phyloP scores from a whole-genome alignment of 1,284 basidiomycete genomes.

The Pterula multifida region DNA sequence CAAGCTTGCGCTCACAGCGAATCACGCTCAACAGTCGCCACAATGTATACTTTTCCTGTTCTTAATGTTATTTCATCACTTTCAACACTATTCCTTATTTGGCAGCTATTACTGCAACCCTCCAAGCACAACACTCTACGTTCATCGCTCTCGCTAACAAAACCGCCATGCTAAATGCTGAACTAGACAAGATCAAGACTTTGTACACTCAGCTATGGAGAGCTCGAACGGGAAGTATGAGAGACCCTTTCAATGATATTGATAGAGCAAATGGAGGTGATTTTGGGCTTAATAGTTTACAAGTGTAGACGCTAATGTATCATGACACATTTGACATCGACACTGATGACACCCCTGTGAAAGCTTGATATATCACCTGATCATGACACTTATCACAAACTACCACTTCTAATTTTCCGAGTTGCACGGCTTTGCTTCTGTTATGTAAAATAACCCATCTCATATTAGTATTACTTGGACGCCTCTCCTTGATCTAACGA shows the following conservation, averaged over 20 bases:
- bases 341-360: neutral
- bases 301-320: slow-evolving; percentile 19
- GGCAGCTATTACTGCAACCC: slow-evolving; percentile 54
- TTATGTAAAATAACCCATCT: no score
- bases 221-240: slow-evolving; percentile 54
- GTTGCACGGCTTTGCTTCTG: neutral
- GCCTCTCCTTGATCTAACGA: no score
- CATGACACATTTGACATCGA: neutral
- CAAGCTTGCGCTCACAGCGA: slow-evolving; percentile 54
- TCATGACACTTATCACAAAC: neutral
- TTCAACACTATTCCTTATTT: slow-evolving; percentile 7
- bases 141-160: slow-evolving; percentile 64
- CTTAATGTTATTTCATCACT: neutral
- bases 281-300: slow-evolving; percentile 32
- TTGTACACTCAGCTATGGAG: slow-evolving; percentile 60
- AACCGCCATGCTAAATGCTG: slow-evolving; percentile 55
- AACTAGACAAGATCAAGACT: slow-evolving; percentile 59
- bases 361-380: neutral
- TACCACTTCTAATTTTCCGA: neutral
- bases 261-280: slow-evolving; percentile 41
- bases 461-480: no score
- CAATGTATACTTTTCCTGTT: slow-evolving; percentile 36
- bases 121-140: slow-evolving; percentile 63
- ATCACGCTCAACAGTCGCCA: slow-evolving; percentile 55
- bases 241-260: slow-evolving; percentile 61